Base-by-base conservation (phyloP, 1,284 basidiomycete genomes). In the Boletus mariae region DNA sequence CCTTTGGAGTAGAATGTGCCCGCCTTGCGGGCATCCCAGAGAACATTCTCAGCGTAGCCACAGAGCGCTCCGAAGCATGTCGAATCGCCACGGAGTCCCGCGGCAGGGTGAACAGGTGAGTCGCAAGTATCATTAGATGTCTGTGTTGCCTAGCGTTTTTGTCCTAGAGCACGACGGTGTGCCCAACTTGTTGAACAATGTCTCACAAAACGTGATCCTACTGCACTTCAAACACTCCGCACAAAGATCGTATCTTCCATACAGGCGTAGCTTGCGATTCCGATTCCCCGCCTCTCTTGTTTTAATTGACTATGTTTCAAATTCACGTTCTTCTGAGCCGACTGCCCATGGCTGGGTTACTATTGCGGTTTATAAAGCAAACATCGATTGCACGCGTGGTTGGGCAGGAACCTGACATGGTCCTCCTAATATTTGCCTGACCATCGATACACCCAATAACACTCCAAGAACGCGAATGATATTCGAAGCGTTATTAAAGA, bases 1-100 rank as follows among this genome's bases (percentile, higher is more conserved):
- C 90, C 0, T 95, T 94, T 66, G 92, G 92, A 5, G 85, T 95
- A 4, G 93, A 94, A 74, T 94, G 92, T 67, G 92, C 87, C 10
- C 80, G 90, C 45, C 78, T 94, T n/a, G 93, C 93, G 0, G 85
- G 86, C 13, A 67, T 96, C 42, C 85, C 90, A 0, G 85, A 87
- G 57, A 57, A 71, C 1, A 73, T 96, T 3, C 75, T 95, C 7
- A 67, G 71, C 6, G 69, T 76, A 3, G 92, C 92, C 7, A 73
- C 79, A 11, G 65, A 73, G 46, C 78, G 78, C 35, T 81, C 87
- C 1, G 69, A 75, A 25, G 69, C 71, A n/a, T 80, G 92, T 74
- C 82, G 82, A 58, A 59, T 58, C 15, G 61, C 73, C 29, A 79
- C 85, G 15, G 75, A 81, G 57, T 67, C 71, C 28, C 77, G 84